Evolutionary conservation across 108 stramenopile species (phyloP).

Genomic region (Cyclostephanos invisitatus): DNA sequence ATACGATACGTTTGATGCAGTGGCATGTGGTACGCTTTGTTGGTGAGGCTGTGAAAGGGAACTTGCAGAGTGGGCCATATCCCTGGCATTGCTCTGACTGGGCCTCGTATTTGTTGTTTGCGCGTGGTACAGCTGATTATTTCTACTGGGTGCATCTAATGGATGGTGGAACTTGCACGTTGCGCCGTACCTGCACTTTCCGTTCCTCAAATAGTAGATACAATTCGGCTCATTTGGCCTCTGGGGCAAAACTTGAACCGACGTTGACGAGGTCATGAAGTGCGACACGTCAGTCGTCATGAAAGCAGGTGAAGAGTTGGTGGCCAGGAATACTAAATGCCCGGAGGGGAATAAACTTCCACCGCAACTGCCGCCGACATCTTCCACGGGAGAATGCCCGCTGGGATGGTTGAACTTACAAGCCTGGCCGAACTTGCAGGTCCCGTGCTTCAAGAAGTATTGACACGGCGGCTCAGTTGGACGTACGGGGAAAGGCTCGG

Average conservation of each 20-base stretch:
- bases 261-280: constrained; percentile 5
- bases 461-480: constrained; percentile 87
- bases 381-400: constrained; percentile 22
- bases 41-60: constrained; percentile 8
- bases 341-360: constrained; percentile 43
- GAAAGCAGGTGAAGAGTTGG: constrained; percentile 24
- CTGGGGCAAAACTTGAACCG: constrained; percentile 69
- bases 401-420: constrained; percentile 92
- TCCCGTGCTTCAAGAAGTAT: constrained; percentile 91
- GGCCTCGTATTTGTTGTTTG: constrained; percentile 25
- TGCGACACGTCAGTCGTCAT: constrained; percentile 26
- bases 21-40: background rate
- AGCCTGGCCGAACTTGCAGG: constrained; percentile 91
- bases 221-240: constrained; percentile 87
- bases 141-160: constrained; percentile 43
- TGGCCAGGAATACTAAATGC: constrained; percentile 26
- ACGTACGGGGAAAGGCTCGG: constrained; percentile 85
- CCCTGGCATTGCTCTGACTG: background rate
- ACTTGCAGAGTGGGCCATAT: constrained; percentile 20
- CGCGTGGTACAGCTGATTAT: constrained; percentile 16
- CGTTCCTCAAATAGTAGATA: constrained; percentile 87
- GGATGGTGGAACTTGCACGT: constrained; percentile 94
- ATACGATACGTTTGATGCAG: constrained; percentile 23
- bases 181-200: constrained; percentile 88
- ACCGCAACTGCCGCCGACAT: constrained; percentile 18